Evolutionary conservation across 768 basidiomycete genomes (phyloP), one percentile per base, ranked within the genome.

Genomic region (Cyclocybe aegerita): DNA sequence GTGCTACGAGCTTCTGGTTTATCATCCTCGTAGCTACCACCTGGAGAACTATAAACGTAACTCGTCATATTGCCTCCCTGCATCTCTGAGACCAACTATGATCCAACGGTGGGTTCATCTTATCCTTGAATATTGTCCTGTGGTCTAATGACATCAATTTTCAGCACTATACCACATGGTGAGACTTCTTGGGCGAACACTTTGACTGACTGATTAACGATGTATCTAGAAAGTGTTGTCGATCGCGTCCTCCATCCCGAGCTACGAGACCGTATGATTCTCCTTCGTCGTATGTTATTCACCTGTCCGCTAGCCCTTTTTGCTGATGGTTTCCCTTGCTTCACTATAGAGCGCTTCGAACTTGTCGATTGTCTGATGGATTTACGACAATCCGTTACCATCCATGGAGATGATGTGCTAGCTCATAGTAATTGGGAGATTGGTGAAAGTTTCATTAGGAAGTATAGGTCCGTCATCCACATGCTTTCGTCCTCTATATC

Each of bases 381-480:
- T 53, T 86, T 90, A 55, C 75, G 87, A 31, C 71, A 66, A 17
- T 79, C 81, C 3, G 77, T 90, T 9, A 86, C 79, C 2, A 79
- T 95, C 39, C 93, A 97, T 52, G 93, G 92, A 9, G 90, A 96
- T 57, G 94, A 98, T 60, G 88, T 93, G 15, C 75, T 97, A n/a
- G 85, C 86, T 3, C 91, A 96, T 58, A 73, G 70, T 38, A 94
- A 91, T 60, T 97, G 94, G 93, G 95, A 98, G 68, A 76, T 97
- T 36, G 75, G 79, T 11, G 93, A 94, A 61, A 74, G 76, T 46
- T 97, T 93, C 83, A 73, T 97, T 39, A 78, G 82, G 49, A 82
- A 88, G 68, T 95, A 90, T 57, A 84, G 85, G 93, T 93, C 43
- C 38, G 82, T 70, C 36, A 49, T 45, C 10, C 32, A 40, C 36